A percentile compares a stretch with the other conserved stretches of the same genome.
Conservation (phyloP, 331 rosid species). For the Malus hybrid region DNA sequence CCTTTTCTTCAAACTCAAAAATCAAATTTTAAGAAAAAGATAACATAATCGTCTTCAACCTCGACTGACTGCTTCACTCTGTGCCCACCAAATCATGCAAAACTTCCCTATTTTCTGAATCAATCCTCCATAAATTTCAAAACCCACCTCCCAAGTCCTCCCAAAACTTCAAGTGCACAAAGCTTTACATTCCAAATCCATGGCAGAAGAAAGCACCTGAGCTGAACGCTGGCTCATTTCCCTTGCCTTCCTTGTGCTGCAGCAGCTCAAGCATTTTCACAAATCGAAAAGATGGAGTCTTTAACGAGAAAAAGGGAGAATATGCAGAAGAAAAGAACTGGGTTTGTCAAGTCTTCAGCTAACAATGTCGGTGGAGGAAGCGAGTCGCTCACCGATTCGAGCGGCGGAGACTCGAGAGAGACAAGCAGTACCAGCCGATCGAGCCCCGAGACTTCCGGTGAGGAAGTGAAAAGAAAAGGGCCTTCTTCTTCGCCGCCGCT, state of each 20-base stretch:
- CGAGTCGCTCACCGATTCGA: conserved; percentile 51
- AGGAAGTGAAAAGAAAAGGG: conserved; percentile 32
- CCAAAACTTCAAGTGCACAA: conserved; percentile 1
- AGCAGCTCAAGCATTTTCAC: conserved; percentile 18
- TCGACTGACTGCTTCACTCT: neutral
- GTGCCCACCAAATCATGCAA: conserved; percentile 12
- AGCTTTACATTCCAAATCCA: neutral
- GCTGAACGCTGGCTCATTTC: conserved; percentile 23
- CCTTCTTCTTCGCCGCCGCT: conserved; percentile 39
- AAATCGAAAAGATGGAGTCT: conserved; percentile 51
- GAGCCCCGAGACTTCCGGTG: conserved; percentile 38
- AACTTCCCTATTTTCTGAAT: conserved; percentile 4
- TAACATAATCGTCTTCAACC: neutral
- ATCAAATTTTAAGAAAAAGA: neutral
- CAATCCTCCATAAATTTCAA: neutral
- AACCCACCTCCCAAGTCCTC: conserved; percentile 21
- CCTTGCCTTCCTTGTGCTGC: conserved; percentile 18
- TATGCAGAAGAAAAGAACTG: conserved; percentile 34
- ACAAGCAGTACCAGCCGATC: conserved; percentile 41
- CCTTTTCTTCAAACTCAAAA: conserved; percentile 25
- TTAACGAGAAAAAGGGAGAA: conserved; percentile 40
- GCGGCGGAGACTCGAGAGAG: conserved; percentile 42
- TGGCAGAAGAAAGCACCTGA: neutral
- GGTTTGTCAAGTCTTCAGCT: conserved; percentile 23
- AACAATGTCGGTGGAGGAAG: conserved; percentile 17